Conservation (phyloP, 2,329 filamentous ascomycete genomes). For the Zymoseptoria brevis region DNA sequence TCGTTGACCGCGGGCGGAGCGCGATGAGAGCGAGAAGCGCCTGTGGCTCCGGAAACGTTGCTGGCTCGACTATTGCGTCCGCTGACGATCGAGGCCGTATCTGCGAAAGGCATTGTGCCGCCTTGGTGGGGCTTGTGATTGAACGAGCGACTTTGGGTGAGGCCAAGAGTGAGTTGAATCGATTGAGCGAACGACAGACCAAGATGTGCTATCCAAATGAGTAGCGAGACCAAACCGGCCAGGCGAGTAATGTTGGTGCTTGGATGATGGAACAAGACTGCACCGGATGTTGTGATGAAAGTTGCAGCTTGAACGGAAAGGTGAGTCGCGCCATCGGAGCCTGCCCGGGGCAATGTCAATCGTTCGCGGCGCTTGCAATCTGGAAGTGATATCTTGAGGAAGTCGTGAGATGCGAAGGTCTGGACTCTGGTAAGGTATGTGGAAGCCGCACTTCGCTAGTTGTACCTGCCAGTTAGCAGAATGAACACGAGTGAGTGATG, state of each 20-base stretch:
- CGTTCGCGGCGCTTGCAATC: neutral
- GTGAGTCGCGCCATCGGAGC: neutral
- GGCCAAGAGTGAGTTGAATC: neutral
- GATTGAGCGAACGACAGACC: conserved; percentile 15
- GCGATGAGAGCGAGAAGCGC: conserved; percentile 20
- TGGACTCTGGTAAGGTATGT: neutral
- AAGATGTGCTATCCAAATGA: conserved; percentile 27
- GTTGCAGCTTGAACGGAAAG: neutral
- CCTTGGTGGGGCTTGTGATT: conserved; percentile 20
- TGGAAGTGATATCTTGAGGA: neutral
- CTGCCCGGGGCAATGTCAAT: neutral
- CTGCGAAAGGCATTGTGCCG: conserved; percentile 38
- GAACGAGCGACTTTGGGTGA: conserved; percentile 8
- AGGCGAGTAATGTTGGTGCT: conserved; percentile 17
- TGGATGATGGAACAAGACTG: conserved; percentile 9
- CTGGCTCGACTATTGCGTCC: conserved; percentile 42
- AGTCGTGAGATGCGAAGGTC: neutral
- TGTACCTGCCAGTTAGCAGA: neutral
- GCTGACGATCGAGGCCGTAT: conserved; percentile 38
- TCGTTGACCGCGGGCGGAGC: conserved; percentile 27
- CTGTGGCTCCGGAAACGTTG: conserved; percentile 34
- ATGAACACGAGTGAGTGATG: no score
- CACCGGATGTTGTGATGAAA: conserved; percentile 5
- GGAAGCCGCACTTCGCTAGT: neutral
- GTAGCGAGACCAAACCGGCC: conserved; percentile 16